Evolutionary conservation across 805 yeast genomes (phyloP).

Genomic region (Wickerhamomyces pijperi): DNA sequence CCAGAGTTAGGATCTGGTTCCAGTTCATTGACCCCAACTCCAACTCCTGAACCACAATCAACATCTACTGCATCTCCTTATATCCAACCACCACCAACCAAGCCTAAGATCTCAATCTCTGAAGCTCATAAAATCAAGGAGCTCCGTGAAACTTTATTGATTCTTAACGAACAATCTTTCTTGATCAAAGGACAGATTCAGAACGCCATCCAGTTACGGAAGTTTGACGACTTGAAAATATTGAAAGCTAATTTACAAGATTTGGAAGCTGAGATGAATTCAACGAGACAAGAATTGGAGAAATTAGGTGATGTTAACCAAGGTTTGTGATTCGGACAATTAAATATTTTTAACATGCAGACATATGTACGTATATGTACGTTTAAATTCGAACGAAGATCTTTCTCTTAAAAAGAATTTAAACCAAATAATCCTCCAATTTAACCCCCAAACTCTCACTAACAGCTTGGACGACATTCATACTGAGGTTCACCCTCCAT

Average conservation of each 20-base stretch:
- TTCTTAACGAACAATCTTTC: constrained; percentile 73
- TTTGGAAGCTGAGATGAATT: constrained; percentile 28
- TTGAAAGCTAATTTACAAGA: constrained; percentile 41
- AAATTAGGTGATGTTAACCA: background rate
- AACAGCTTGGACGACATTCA: background rate
- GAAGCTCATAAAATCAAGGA: constrained; percentile 44
- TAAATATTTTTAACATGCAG: too few species aligned
- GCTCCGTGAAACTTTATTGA: constrained; percentile 69
- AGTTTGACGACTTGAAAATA: constrained; percentile 64
- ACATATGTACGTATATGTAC: too few species aligned
- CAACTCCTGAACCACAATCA: constrained; percentile 46
- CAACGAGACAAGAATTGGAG: constrained; percentile 16
- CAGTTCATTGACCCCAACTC: constrained; percentile 49
- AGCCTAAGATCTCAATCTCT: constrained; percentile 21
- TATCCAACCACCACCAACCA: constrained; percentile 4
- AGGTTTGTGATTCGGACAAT: background rate
- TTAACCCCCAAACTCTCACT: background rate
- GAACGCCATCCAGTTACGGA: constrained; percentile 46
- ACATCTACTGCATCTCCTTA: constrained; percentile 7
- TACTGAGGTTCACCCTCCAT: constrained; percentile 57
- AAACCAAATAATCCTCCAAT: background rate
- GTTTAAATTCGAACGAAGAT: too few species aligned
- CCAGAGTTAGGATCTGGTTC: constrained; percentile 39
- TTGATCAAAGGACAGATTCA: constrained; percentile 57
- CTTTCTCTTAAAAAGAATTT: too few species aligned